These are phyloP conservation scores for Paxillus involutus DNA, from an alignment of 768 basidiomycete genomes.

Conservation along the genomic window DNA sequence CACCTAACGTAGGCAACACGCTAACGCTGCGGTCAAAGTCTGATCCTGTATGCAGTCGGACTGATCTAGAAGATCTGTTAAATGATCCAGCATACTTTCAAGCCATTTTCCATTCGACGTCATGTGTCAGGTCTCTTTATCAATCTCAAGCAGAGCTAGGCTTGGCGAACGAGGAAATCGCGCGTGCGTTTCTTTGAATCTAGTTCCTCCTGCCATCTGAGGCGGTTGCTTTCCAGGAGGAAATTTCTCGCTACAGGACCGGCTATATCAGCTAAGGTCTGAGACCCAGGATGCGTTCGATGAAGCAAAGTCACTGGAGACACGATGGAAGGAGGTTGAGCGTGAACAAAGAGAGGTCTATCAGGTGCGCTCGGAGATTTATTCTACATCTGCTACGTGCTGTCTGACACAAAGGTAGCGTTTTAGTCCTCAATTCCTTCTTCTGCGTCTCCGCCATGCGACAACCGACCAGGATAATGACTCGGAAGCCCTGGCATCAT, in stretches of 20 bases:
- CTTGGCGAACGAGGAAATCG: slow-evolving; percentile 82
- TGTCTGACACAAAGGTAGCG: slow-evolving; percentile 48
- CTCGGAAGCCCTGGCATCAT: slow-evolving; percentile 81
- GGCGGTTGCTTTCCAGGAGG: slow-evolving; percentile 46
- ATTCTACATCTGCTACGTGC: background rate
- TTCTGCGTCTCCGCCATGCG: slow-evolving; percentile 84
- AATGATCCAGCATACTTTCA: slow-evolving; percentile 83
- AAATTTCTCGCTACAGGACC: slow-evolving; percentile 76
- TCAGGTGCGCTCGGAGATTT: slow-evolving; percentile 51
- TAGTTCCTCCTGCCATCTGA: slow-evolving; percentile 2
- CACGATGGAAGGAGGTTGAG: slow-evolving; percentile 83
- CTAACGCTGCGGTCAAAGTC: background rate
- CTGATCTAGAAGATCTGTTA: slow-evolving; percentile 89
- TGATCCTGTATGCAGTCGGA: slow-evolving; percentile 52
- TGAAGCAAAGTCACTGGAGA: slow-evolving; percentile 79
- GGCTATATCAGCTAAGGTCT: slow-evolving; percentile 69
- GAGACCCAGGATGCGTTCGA: slow-evolving; percentile 89
- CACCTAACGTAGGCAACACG: slow-evolving; percentile 59
- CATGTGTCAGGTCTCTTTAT: slow-evolving; percentile 72
- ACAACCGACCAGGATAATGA: slow-evolving; percentile 88
- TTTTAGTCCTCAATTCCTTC: slow-evolving; percentile 83
- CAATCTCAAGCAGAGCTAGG: slow-evolving; percentile 77
- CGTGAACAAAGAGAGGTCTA: slow-evolving; percentile 87
- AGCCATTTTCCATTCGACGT: slow-evolving; percentile 79
- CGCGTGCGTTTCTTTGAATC: slow-evolving; percentile 53